These are phyloP conservation scores for Entophlyctis luteolus DNA, from an alignment of 192 early-diverging fungal species.

Conservation along the genomic window DNA sequence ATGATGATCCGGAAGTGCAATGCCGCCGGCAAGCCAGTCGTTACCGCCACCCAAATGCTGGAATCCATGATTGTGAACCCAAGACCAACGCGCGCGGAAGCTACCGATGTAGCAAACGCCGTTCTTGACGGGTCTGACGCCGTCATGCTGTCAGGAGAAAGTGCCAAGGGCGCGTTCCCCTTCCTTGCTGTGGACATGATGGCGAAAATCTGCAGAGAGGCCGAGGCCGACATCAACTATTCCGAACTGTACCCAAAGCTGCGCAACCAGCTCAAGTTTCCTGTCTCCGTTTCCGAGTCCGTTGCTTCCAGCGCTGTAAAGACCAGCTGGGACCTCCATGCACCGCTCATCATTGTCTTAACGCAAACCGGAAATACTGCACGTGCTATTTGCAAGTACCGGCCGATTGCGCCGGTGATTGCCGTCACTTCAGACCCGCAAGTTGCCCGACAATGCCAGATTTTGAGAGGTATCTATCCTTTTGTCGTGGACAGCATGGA, in stretches of 20 bases:
- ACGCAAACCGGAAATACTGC: slow-evolving; percentile 82
- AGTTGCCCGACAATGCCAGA: slow-evolving; percentile 48
- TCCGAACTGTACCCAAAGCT: slow-evolving; percentile 87
- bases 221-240: slow-evolving; percentile 91
- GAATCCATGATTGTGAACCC: slow-evolving; percentile 74
- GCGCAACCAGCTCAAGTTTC: slow-evolving; percentile 65
- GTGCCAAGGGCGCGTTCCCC: slow-evolving; percentile 91
- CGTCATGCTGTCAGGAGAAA: slow-evolving; percentile 98
- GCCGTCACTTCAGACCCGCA: slow-evolving; percentile 71
- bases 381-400: slow-evolving; percentile 86
- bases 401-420: slow-evolving; percentile 84
- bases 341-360: slow-evolving; percentile 78
- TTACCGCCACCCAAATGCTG: slow-evolving; percentile 97
- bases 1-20: slow-evolving; percentile 99
- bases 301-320: slow-evolving; percentile 81
- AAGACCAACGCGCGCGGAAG: slow-evolving; percentile 94
- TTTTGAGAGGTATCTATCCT: slow-evolving; percentile 51
- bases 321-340: slow-evolving; percentile 23
- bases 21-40: slow-evolving; percentile 89
- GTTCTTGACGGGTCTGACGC: slow-evolving; percentile 97
- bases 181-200: slow-evolving; percentile 88
- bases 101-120: slow-evolving; percentile 96
- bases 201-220: slow-evolving; percentile 84
- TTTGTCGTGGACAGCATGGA: slow-evolving; percentile 47
- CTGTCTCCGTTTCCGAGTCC: slow-evolving; percentile 81